These are phyloP conservation scores for Cryphonectria japonica DNA, from an alignment of 2,329 filamentous ascomycete genomes.

Conservation along the genomic window DNA sequence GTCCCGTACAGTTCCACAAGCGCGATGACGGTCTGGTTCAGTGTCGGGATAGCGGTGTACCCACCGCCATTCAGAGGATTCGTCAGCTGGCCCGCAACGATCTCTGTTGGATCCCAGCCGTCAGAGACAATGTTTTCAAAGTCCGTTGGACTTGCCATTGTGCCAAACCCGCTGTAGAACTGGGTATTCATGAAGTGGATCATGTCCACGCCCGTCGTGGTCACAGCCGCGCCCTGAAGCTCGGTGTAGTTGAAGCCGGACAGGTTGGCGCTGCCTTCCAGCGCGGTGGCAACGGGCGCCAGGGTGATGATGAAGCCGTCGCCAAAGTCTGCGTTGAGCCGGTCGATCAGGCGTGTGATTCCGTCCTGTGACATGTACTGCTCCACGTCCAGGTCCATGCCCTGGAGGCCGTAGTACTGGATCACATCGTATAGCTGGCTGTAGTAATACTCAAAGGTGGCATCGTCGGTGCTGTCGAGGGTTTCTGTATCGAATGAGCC, in stretches of 20 bases:
- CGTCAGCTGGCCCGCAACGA: constrained; percentile 83
- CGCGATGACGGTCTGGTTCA: constrained; percentile 47
- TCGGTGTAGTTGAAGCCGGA: constrained; percentile 82
- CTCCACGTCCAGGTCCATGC: constrained; percentile 80
- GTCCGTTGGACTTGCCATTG: constrained; percentile 48
- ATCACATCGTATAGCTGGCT: constrained; percentile 68
- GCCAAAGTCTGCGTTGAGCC: constrained; percentile 71
- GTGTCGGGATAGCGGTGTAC: constrained; percentile 53
- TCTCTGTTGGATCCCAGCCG: constrained; percentile 73
- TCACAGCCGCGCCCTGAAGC: constrained; percentile 69
- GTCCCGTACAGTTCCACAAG: constrained; percentile 57
- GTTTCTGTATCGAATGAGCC: constrained; percentile 66
- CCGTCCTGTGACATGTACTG: constrained; percentile 72
- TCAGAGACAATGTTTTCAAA: constrained; percentile 57
- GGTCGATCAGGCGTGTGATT: constrained; percentile 68
- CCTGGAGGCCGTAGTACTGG: constrained; percentile 63
- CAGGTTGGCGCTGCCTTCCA: constrained; percentile 62
- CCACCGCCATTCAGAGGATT: constrained; percentile 72
- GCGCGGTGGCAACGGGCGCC: constrained; percentile 78
- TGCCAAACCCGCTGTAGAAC: constrained; percentile 91
- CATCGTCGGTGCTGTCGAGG: constrained; percentile 55
- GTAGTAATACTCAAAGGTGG: constrained; percentile 76
- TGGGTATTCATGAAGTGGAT: constrained; percentile 90
- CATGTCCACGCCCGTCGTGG: constrained; percentile 40
- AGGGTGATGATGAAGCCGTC: constrained; percentile 74